Evolutionary conservation across 306 rosid species (phyloP).

Genomic region (Quercus rubra): DNA sequence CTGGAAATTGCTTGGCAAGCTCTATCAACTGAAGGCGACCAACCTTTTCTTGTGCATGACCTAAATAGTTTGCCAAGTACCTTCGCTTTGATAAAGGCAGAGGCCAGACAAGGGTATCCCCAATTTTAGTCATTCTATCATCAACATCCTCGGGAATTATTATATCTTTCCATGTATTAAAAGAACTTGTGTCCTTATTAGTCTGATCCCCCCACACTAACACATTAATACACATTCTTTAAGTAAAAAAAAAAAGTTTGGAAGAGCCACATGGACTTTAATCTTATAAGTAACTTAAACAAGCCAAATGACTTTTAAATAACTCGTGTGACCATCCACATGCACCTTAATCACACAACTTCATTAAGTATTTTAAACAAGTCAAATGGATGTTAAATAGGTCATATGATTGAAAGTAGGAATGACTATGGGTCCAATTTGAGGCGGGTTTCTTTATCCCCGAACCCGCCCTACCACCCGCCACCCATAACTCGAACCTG

Average conservation of each 20-base stretch:
- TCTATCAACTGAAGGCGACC: constrained; percentile 82
- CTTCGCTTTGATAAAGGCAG: constrained; percentile 77
- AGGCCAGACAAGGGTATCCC: constrained; percentile 48
- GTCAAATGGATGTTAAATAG: too few species aligned
- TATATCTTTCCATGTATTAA: constrained; percentile 95
- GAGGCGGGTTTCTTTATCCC: too few species aligned
- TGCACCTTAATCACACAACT: too few species aligned
- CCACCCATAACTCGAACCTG: too few species aligned
- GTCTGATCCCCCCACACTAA: constrained; percentile 83
- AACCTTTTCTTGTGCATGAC: constrained; percentile 90
- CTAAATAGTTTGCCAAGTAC: constrained; percentile 84
- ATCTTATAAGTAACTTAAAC: too few species aligned
- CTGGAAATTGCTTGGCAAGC: constrained; percentile 74
- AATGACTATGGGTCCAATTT: too few species aligned
- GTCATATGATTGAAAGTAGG: too few species aligned
- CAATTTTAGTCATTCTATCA: constrained; percentile 63
- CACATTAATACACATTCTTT: constrained; percentile 23
- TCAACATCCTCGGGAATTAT: constrained; percentile 89
- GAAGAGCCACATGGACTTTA: background rate
- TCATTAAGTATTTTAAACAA: too few species aligned
- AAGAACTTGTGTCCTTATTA: constrained; percentile 80
- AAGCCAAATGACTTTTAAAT: too few species aligned
- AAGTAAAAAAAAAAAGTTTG: background rate
- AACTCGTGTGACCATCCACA: too few species aligned
- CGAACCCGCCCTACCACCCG: too few species aligned